phyloP scores from a whole-genome alignment of 495 filamentous ascomycete species.

The Talaromyces ruber region DNA sequence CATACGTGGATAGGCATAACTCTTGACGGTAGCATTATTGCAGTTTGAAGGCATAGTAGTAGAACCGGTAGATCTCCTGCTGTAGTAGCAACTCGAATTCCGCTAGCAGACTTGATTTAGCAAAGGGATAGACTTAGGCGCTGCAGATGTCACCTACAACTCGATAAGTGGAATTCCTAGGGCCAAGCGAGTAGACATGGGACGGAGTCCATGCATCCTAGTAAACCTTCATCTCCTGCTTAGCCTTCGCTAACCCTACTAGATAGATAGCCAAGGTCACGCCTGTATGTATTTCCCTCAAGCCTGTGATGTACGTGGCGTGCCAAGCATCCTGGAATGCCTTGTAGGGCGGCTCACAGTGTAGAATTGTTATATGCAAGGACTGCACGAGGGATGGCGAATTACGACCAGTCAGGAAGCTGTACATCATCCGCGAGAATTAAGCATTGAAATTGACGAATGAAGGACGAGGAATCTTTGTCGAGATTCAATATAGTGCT shows the following conservation, averaged over 20 bases:
- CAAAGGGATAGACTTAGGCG: background rate
- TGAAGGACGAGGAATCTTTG: background rate
- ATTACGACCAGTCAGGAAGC: background rate
- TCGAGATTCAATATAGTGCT: background rate
- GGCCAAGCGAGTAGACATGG: background rate
- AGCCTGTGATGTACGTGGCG: constrained; percentile 1
- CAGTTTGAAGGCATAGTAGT: background rate
- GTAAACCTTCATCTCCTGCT: background rate
- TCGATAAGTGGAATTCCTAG: background rate
- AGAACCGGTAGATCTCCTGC: background rate
- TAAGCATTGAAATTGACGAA: background rate
- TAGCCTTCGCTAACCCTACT: background rate
- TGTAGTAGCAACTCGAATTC: background rate
- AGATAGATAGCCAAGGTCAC: background rate
- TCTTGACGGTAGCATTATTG: background rate
- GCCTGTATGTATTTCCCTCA: background rate
- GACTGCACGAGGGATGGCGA: constrained; percentile 2
- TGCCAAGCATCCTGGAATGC: constrained; percentile 4
- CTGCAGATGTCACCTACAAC: background rate
- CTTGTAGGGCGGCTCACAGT: background rate
- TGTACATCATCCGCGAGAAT: background rate
- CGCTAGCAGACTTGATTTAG: background rate
- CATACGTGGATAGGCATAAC: background rate
- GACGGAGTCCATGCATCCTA: background rate
- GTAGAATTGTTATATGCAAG: background rate